phyloP scores from a whole-genome alignment of 2,329 filamentous ascomycete species.

The Talaromyces sp. region DNA sequence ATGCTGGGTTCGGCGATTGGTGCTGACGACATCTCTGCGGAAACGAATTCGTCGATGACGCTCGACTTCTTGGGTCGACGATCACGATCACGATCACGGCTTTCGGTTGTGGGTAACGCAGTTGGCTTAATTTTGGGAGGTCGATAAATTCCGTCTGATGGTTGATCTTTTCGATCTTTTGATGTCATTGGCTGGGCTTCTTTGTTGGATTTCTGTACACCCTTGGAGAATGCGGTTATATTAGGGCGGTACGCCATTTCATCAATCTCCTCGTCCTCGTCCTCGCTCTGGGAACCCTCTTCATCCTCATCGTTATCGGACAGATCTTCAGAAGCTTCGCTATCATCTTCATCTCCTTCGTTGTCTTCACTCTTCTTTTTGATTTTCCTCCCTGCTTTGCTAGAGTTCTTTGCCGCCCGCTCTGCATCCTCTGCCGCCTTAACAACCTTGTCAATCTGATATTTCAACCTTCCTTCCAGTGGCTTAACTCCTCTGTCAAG shows the following conservation, averaged over 20 bases:
- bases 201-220: constrained; percentile 30
- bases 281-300: constrained; percentile 32
- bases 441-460: constrained; percentile 92
- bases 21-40: constrained; percentile 72
- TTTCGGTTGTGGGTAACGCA: constrained; percentile 65
- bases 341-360: constrained; percentile 43
- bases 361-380: constrained; percentile 26
- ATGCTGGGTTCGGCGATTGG: constrained; percentile 85
- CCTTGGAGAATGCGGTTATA: constrained; percentile 42
- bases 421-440: constrained; percentile 64
- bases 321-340: constrained; percentile 41
- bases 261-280: constrained; percentile 48
- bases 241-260: constrained; percentile 61
- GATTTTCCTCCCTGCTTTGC: constrained; percentile 23
- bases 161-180: constrained; percentile 24
- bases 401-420: constrained; percentile 21
- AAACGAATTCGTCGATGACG: constrained; percentile 88
- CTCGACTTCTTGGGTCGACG: constrained; percentile 63
- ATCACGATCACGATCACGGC: constrained; percentile 49
- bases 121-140: constrained; percentile 85
- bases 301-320: constrained; percentile 51
- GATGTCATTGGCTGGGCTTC: constrained; percentile 19
- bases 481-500: constrained; percentile 89
- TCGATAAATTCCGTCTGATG: constrained; percentile 68
- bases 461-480: constrained; percentile 82